Evolutionary conservation across 2,329 filamentous ascomycete genomes (phyloP).

Genomic region (Ceratocystis papillata): DNA sequence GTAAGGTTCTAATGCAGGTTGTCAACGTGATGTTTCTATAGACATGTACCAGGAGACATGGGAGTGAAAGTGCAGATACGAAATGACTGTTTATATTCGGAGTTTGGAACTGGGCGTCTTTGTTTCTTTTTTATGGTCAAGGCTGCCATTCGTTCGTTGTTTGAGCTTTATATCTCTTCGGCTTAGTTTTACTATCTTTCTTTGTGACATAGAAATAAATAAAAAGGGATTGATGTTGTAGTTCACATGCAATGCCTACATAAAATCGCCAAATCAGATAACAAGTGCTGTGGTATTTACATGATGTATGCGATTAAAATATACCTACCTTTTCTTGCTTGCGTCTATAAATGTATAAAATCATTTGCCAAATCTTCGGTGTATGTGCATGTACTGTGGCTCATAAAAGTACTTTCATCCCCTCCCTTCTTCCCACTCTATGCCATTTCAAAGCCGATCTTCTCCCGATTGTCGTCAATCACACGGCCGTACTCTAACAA

Average conservation of each 20-base stretch:
- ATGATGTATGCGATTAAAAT: not conserved
- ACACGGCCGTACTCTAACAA: constrained; percentile 57
- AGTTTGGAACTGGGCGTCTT: constrained; percentile 15
- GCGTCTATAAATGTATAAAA: not conserved
- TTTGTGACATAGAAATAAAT: not conserved
- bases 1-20: not conserved
- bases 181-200: not conserved
- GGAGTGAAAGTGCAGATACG: not conserved
- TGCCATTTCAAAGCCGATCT: constrained; percentile 41
- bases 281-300: not conserved
- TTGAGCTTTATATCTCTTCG: constrained; percentile 3
- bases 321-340: not conserved
- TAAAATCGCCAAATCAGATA: no score
- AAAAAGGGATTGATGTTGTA: not conserved
- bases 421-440: not conserved
- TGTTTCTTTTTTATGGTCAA: constrained; percentile 8
- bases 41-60: not conserved
- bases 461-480: constrained; percentile 51
- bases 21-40: not conserved
- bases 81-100: constrained; percentile 14
- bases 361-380: not conserved
- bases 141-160: not conserved
- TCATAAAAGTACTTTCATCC: not conserved
- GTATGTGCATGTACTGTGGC: not conserved
- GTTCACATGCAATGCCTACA: not conserved